phyloP scores from a whole-genome alignment of 2,329 filamentous ascomycete genomes.

The Fusarium duplospermum region DNA sequence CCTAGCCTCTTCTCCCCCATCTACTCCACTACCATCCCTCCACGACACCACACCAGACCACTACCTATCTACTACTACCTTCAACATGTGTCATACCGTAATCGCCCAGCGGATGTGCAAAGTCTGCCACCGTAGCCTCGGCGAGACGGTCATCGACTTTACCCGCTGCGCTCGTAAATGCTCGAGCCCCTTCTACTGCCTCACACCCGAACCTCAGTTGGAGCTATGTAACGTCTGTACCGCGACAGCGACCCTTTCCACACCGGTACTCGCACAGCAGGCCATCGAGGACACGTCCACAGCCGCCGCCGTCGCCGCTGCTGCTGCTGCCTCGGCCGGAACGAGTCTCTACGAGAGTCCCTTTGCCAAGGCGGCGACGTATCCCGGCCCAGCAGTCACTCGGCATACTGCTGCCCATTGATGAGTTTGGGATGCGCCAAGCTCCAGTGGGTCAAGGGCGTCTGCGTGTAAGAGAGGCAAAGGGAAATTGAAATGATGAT shows the following conservation, averaged over 20 bases:
- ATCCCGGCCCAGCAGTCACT: constrained; percentile 25
- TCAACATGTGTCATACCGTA: constrained; percentile 47
- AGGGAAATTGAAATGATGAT: constrained; percentile 33
- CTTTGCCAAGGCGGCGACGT: constrained; percentile 29
- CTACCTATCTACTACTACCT: constrained; percentile 1
- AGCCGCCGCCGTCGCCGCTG: constrained; percentile 15
- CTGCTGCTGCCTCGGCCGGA: constrained; percentile 16
- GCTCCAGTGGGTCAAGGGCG: constrained; percentile 1
- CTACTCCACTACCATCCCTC: neutral
- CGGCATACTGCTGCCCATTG: constrained; percentile 27
- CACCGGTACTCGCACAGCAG: constrained; percentile 45
- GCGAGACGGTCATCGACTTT: constrained; percentile 47
- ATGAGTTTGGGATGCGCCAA: neutral
- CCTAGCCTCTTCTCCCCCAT: neutral
- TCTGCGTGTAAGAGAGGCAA: constrained; percentile 24
- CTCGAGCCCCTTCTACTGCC: constrained; percentile 46
- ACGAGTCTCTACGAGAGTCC: constrained; percentile 33
- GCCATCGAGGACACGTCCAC: constrained; percentile 21
- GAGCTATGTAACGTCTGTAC: constrained; percentile 43
- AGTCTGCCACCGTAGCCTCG: constrained; percentile 41
- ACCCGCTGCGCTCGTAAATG: constrained; percentile 46
- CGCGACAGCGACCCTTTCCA: constrained; percentile 32
- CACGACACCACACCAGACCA: neutral
- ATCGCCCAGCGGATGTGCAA: constrained; percentile 46
- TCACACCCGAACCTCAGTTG: constrained; percentile 44